Percentiles rank a stretch among this genome's conserved stretches.
phyloP scores from a whole-genome alignment of 2,329 filamentous ascomycete species.

The Phaeoacremonium minimum region DNA sequence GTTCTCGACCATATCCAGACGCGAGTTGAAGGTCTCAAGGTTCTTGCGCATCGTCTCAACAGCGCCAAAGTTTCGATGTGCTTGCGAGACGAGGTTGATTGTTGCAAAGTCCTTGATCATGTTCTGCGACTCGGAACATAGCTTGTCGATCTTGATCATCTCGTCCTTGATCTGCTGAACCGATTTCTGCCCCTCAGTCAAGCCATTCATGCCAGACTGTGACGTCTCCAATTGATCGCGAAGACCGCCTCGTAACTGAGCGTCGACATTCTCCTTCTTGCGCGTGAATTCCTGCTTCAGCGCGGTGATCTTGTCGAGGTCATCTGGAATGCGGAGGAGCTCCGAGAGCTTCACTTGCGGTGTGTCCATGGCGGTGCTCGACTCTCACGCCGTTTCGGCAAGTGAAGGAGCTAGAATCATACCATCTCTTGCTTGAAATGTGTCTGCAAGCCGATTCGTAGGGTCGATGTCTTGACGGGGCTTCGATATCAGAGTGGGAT shows the following conservation, averaged over 20 bases:
- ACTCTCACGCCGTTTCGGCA: constrained; percentile 6
- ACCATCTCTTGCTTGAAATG: constrained; percentile 8
- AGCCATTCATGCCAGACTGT: constrained; percentile 84
- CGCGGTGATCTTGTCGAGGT: constrained; percentile 89
- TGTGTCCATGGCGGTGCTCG: constrained; percentile 51
- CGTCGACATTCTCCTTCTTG: constrained; percentile 89
- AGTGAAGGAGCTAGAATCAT: constrained; percentile 1
- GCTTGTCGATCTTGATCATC: constrained; percentile 96
- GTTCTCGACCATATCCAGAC: constrained; percentile 69
- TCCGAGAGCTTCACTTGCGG: constrained; percentile 80
- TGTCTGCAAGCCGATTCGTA: neutral
- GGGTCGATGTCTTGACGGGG: too few relatives aligned
- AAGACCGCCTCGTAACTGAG: constrained; percentile 81
- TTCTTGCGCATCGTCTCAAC: constrained; percentile 91
- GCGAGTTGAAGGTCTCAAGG: constrained; percentile 79
- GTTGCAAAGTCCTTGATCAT: constrained; percentile 96
- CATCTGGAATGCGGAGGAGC: constrained; percentile 90
- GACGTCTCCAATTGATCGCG: constrained; percentile 92
- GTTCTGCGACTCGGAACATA: constrained; percentile 94
- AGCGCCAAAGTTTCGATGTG: constrained; percentile 92
- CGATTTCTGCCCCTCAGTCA: constrained; percentile 85
- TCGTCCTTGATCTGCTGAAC: constrained; percentile 94
- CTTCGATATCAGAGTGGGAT: too few relatives aligned
- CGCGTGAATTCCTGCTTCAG: constrained; percentile 90
- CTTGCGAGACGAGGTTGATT: constrained; percentile 87